Percentiles rank a stretch among this genome's conserved stretches.
These are phyloP conservation scores for Dendrostoma leiphaemia DNA, from an alignment of 2,329 filamentous ascomycete species.

Conservation along the genomic window DNA sequence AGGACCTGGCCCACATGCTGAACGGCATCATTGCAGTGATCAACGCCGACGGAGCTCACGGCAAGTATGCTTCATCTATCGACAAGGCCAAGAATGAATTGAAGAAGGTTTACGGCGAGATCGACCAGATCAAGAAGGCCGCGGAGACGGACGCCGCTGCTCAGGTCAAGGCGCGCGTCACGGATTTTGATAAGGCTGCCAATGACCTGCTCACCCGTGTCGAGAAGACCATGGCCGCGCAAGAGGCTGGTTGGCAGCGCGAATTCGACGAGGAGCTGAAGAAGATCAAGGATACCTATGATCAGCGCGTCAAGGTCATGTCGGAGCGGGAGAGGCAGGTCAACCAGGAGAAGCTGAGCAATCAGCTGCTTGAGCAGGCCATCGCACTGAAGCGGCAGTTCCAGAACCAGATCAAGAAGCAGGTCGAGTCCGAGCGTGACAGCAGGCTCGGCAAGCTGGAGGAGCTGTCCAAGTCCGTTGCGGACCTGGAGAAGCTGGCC, in stretches of 20 bases:
- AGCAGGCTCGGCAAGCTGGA: conserved; percentile 83
- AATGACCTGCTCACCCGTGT: conserved; percentile 86
- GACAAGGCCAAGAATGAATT: conserved; percentile 84
- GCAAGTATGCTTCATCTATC: conserved; percentile 76
- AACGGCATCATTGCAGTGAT: conserved; percentile 95
- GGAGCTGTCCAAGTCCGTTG: conserved; percentile 74
- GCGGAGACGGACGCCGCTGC: conserved; percentile 70
- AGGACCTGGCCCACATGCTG: conserved; percentile 90
- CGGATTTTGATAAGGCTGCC: conserved; percentile 83
- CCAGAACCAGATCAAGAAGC: conserved; percentile 70
- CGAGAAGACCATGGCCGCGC: conserved; percentile 75
- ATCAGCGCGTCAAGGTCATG: conserved; percentile 75
- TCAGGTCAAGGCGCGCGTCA: conserved; percentile 68
- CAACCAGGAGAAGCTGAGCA: conserved; percentile 78
- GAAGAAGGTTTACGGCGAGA: conserved; percentile 72
- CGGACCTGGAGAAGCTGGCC: conserved; percentile 83
- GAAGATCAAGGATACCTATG: conserved; percentile 73
- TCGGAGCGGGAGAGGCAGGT: conserved; percentile 77
- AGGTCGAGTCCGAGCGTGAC: conserved; percentile 85
- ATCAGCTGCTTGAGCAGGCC: conserved; percentile 86
- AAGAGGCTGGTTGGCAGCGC: conserved; percentile 79
- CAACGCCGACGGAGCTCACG: conserved; percentile 78
- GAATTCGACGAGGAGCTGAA: conserved; percentile 88
- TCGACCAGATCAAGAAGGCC: conserved; percentile 68
- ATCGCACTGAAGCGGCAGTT: conserved; percentile 86